phyloP scores from a whole-genome alignment of 2,329 filamentous ascomycete species.

The Dactylellina haptotyla region DNA sequence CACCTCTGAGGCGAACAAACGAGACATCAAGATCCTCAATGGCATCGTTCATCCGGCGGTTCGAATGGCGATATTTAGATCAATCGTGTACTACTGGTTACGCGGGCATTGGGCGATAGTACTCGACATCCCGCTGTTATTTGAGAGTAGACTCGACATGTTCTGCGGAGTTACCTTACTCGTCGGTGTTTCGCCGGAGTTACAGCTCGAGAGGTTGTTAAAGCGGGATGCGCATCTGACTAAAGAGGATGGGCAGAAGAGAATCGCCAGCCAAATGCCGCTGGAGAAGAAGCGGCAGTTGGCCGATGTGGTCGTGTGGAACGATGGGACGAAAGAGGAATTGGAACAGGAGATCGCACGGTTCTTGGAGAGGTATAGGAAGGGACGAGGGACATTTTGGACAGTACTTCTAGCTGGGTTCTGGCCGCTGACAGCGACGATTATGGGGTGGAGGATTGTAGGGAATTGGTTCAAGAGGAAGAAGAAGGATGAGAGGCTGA shows the following conservation, averaged over 20 bases:
- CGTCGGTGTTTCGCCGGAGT: slow-evolving; percentile 79
- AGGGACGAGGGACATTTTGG: slow-evolving; percentile 82
- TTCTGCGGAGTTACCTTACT: slow-evolving; percentile 88
- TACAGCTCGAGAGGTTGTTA: slow-evolving; percentile 83
- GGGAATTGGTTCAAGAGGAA: slow-evolving; percentile 74
- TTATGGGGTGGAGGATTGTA: slow-evolving; percentile 77
- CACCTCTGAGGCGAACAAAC: slow-evolving; percentile 73
- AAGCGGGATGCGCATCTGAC: slow-evolving; percentile 83
- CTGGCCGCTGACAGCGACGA: slow-evolving; percentile 77
- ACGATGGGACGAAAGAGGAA: slow-evolving; percentile 79
- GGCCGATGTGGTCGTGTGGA: slow-evolving; percentile 85
- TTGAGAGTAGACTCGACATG: slow-evolving; percentile 85
- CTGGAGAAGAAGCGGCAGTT: slow-evolving; percentile 83
- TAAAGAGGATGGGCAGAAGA: slow-evolving; percentile 85
- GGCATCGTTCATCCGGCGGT: slow-evolving; percentile 93
- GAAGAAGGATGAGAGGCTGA: slow-evolving; percentile 27
- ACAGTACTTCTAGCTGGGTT: slow-evolving; percentile 74
- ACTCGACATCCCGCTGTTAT: slow-evolving; percentile 89
- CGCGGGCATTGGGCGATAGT: slow-evolving; percentile 86
- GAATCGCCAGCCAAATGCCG: slow-evolving; percentile 86
- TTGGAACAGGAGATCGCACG: slow-evolving; percentile 73
- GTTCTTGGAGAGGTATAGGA: slow-evolving; percentile 73
- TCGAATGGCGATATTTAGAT: slow-evolving; percentile 79
- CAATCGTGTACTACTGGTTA: slow-evolving; percentile 77
- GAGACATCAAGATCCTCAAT: slow-evolving; percentile 82